These are phyloP conservation scores for Hypoxylon subgilvum DNA, from an alignment of 495 filamentous ascomycete species.

Conservation along the genomic window DNA sequence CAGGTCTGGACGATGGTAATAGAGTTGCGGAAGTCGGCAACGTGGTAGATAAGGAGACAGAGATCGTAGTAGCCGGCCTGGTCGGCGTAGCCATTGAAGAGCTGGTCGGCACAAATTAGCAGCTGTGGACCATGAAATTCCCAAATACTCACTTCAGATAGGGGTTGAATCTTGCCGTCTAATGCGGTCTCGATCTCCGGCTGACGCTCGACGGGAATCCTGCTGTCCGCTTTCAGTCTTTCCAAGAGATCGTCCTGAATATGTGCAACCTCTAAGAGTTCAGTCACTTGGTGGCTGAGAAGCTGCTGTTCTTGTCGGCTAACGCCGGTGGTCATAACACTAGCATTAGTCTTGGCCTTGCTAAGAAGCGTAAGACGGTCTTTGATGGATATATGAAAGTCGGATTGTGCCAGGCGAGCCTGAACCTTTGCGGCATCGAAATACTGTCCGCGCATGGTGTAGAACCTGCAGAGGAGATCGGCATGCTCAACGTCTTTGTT, in stretches of 20 bases:
- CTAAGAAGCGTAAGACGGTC: slow-evolving; percentile 87
- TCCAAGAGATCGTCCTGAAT: slow-evolving; percentile 93
- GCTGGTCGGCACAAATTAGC: slow-evolving; percentile 54
- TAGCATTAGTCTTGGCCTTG: slow-evolving; percentile 84
- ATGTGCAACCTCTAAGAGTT: slow-evolving; percentile 88
- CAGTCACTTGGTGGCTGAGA: slow-evolving; percentile 79
- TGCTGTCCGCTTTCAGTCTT: slow-evolving; percentile 72
- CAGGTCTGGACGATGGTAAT: slow-evolving; percentile 82
- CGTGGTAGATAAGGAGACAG: slow-evolving; percentile 85
- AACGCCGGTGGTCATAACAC: slow-evolving; percentile 72
- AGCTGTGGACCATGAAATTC: not conserved
- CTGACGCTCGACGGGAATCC: slow-evolving; percentile 66
- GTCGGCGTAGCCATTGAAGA: slow-evolving; percentile 90
- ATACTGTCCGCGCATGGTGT: slow-evolving; percentile 76
- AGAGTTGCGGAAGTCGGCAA: slow-evolving; percentile 83
- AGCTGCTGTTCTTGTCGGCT: slow-evolving; percentile 76
- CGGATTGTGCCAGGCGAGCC: slow-evolving; percentile 78
- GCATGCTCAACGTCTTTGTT: slow-evolving; percentile 72
- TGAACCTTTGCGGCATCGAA: slow-evolving; percentile 88
- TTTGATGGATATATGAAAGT: slow-evolving; percentile 74
- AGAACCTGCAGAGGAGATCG: slow-evolving; percentile 91
- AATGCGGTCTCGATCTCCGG: slow-evolving; percentile 67
- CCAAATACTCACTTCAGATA: slow-evolving; percentile 70
- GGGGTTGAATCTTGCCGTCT: slow-evolving; percentile 72
- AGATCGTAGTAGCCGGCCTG: slow-evolving; percentile 89